Base-by-base conservation (phyloP, 2,329 filamentous ascomycete species). In the Exophiala xenobiotica region DNA sequence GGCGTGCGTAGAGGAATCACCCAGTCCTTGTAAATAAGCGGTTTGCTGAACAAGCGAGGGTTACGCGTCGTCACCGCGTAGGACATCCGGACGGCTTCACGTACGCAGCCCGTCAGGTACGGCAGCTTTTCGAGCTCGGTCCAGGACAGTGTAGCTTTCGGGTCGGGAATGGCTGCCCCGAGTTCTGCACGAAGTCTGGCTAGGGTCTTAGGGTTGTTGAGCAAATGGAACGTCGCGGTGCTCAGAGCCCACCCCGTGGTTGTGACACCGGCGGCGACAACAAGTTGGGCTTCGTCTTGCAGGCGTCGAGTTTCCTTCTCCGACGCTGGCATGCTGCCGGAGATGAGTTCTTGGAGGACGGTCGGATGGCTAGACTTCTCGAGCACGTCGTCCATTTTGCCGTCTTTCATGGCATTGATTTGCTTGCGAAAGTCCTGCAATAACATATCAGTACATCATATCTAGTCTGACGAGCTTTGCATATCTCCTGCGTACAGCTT, bases 31-130 rank as follows among this genome's bases (percentile, higher is more conserved):
- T 66, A 70, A 1, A 63, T 48, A 5, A 70, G 43, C 16, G 63
- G 54, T 3, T 61, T 63, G 27, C 68, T 62, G 3, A 66, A 66
- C 54, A 66, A 51, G 56, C 64, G 45, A 57, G 68, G 49, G 46
- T 65, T 56, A 61, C 67, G 48, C 57, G 54, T 61, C 35, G 63
- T 31, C 0, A 70, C 66, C 0, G 68, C 71, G 6, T 71, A 73
- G 12, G 70, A 69, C 2, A 77, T 46, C 3, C 75, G 69, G 6
- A 76, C 53, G 0, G 53, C 50, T 39, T 75, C 72, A 26, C 64
- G 61, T 51, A 63, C 50, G 50, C 49, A 58, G 22, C 59, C 63
- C 3, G 51, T 65, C 49, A 73, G 47, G 53, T 71, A 72, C 0
- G 70, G 69, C n/a, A 72, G 50, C 40, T 61, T 60, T 58, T 73